Base-by-base conservation (phyloP, 1,139 yeast species). In the Suhomyces wounanorum region DNA sequence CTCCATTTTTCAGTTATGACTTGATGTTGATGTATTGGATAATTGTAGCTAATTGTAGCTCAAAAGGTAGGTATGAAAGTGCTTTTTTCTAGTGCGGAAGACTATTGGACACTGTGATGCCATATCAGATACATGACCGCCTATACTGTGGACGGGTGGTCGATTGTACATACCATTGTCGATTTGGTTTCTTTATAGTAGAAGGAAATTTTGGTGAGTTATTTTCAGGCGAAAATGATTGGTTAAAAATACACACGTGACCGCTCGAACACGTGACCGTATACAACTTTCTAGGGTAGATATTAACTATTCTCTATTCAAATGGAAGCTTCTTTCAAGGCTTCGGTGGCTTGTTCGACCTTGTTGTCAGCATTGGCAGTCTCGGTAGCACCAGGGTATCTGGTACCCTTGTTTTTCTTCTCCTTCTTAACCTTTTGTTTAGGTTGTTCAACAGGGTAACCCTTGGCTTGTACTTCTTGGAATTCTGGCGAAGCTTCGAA, bases 381-480 rank as follows among this genome's bases (percentile, higher is more conserved):
- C 6, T 9, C 44, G 14, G 36, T 36, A 8, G 58, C 59, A 60
- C 95, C 96, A 41, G 97, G 96, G 80, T 87, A 88, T 71, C 82
- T 83, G 23, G 89, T 67, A 54, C 97, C 97, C 71, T 89, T 89
- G 68, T 89, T 85, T 78, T 92, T 91, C 79, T 92, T 91, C 40
- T 67, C 78, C 69, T 85, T 85, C 75, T 84, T 85, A 52, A 77
- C 85, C 70, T 83, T 87, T 72, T 85, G 85, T 62, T 81, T 82
- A 45, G 78, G 79, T 28, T 75, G 82, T 30, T 82, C 89, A 3
- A 81, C 87, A 47, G 97, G 97, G 77, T 95, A 95, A 44, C 97
- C 99, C 62, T 84, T 81, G 21, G 72, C 77, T 64, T 81, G 84
- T 40, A 92, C 84, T 54, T 83, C 87, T 69, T 83, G 88, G 75